Conservation (phyloP, 2,329 filamentous ascomycete genomes). For the Fusarium ambrosium region DNA sequence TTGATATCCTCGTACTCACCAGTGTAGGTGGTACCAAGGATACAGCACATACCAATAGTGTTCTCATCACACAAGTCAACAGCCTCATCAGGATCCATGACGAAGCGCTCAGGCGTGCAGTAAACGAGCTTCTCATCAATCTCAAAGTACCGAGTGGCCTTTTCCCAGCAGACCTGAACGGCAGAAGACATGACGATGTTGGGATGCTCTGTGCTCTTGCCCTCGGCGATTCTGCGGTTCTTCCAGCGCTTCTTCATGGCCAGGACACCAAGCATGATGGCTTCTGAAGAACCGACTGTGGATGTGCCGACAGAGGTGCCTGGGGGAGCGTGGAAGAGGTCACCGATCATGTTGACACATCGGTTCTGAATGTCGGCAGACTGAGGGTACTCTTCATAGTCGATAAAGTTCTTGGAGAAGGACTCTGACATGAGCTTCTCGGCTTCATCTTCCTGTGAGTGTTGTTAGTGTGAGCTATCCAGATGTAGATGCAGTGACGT, state of each 20-base stretch:
- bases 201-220: slow-evolving; percentile 83
- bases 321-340: slow-evolving; percentile 85
- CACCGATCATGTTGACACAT: slow-evolving; percentile 90
- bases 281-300: slow-evolving; percentile 90
- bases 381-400: slow-evolving; percentile 88
- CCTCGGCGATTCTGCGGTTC: slow-evolving; percentile 85
- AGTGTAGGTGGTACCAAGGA: slow-evolving; percentile 94
- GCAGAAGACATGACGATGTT: slow-evolving; percentile 97
- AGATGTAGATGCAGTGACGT: slow-evolving; percentile 6
- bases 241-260: slow-evolving; percentile 98
- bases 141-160: slow-evolving; percentile 90
- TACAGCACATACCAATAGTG: slow-evolving; percentile 91
- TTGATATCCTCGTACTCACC: slow-evolving; percentile 97
- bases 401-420: slow-evolving; percentile 96
- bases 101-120: slow-evolving; percentile 72
- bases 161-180: slow-evolving; percentile 98
- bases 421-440: slow-evolving; percentile 96
- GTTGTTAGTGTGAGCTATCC: slow-evolving; percentile 34
- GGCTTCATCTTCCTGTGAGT: slow-evolving; percentile 83
- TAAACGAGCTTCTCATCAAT: slow-evolving; percentile 88
- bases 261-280: slow-evolving; percentile 84
- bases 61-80: slow-evolving; percentile 75
- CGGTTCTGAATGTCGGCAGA: slow-evolving; percentile 91
- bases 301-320: slow-evolving; percentile 85
- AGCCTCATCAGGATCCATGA: slow-evolving; percentile 73